Percentiles rank a stretch among this genome's conserved stretches.
phyloP scores from a whole-genome alignment of 176 grass and related monocot species.

The Aegilops tauschii region DNA sequence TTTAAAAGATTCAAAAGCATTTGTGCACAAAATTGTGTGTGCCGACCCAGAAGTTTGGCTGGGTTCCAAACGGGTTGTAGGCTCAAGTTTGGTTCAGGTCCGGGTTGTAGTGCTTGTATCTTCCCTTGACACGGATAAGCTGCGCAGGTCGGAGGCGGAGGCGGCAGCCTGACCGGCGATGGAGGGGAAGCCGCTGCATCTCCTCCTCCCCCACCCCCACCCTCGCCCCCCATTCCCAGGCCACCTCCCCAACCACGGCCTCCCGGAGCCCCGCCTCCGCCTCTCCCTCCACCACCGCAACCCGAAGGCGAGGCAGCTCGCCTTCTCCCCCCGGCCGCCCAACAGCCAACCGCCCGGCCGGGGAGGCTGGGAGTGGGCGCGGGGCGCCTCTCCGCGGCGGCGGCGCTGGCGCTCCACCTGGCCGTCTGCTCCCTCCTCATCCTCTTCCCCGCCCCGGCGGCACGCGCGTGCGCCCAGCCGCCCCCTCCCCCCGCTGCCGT shows the following conservation, averaged over 20 bases:
- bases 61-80: not conserved
- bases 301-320: constrained; percentile 21
- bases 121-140: not conserved
- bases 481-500: not conserved
- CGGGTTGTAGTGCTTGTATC: too few species aligned
- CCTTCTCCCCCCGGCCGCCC: constrained; percentile 2
- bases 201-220: constrained; percentile 21
- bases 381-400: not conserved
- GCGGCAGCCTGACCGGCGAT: constrained; percentile 26
- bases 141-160: not conserved
- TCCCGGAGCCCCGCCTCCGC: not conserved
- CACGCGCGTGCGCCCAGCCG: constrained; percentile 27
- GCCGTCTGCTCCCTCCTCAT: constrained; percentile 38
- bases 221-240: not conserved
- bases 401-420: constrained; percentile 50
- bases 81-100: not conserved
- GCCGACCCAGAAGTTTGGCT: too few species aligned
- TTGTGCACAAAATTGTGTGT: not conserved
- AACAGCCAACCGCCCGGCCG: not conserved
- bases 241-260: not conserved
- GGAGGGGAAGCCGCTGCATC: constrained; percentile 28
- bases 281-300: constrained; percentile 6
- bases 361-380: constrained; percentile 23
- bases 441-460: constrained; percentile 30
- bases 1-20: too few species aligned